These are phyloP conservation scores for Lyophyllum atratum DNA, from an alignment of 768 basidiomycete genomes.

Conservation along the genomic window DNA sequence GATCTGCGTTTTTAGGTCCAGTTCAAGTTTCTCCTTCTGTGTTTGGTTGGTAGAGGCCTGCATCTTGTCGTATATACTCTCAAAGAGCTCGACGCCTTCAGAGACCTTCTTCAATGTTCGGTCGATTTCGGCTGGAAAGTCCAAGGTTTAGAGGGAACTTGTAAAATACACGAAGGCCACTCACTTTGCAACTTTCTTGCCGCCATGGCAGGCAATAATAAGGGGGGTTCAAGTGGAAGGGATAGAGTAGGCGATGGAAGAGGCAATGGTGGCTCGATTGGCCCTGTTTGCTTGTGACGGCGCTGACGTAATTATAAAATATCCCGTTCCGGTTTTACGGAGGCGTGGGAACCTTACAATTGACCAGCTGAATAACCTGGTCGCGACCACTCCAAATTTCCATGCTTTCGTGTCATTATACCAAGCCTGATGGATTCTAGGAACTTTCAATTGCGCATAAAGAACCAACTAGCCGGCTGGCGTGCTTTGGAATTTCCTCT, in stretches of 20 bases:
- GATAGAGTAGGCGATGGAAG: background rate
- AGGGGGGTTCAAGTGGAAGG: slow-evolving; percentile 12
- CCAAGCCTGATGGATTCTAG: too few species aligned
- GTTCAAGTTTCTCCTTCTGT: slow-evolving; percentile 54
- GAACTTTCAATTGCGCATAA: too few species aligned
- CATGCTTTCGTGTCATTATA: too few species aligned
- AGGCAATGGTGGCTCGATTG: slow-evolving; percentile 13
- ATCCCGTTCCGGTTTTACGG: too few species aligned
- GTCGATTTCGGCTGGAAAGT: slow-evolving; percentile 89
- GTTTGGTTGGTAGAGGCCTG: slow-evolving; percentile 89
- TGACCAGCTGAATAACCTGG: too few species aligned
- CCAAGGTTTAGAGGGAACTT: slow-evolving; percentile 1
- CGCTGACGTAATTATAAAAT: slow-evolving; percentile 23
- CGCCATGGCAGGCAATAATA: slow-evolving; percentile 63
- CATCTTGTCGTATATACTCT: slow-evolving; percentile 98
- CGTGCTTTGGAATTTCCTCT: too few species aligned
- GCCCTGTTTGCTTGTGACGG: slow-evolving; percentile 26
- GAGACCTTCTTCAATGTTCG: slow-evolving; percentile 96
- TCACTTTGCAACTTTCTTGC: slow-evolving; percentile 88
- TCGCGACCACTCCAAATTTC: too few species aligned
- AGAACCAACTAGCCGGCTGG: too few species aligned
- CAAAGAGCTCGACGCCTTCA: slow-evolving; percentile 94
- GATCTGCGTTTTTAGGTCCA: slow-evolving; percentile 80
- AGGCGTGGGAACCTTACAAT: too few species aligned
- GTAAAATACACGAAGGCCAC: slow-evolving; percentile 7